Percentiles rank a stretch among this genome's conserved stretches.
Conservation (phyloP, 805 yeast genomes). For the Yarrowia porcina region DNA sequence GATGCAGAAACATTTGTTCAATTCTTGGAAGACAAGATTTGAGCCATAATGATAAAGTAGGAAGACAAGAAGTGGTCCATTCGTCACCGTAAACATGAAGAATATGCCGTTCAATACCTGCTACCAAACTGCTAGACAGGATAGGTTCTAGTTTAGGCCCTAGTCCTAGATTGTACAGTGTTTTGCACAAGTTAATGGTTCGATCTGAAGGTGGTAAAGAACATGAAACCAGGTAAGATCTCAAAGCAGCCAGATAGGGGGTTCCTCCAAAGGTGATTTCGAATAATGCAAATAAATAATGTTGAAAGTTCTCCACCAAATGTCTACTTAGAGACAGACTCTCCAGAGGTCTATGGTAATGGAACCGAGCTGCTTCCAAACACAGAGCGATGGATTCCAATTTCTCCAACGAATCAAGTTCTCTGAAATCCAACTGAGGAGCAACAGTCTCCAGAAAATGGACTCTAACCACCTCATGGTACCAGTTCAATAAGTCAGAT, state of each 20-base stretch:
- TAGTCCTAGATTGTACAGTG: background rate
- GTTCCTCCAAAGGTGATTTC: conserved; percentile 6
- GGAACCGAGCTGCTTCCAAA: conserved; percentile 16
- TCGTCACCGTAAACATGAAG: background rate
- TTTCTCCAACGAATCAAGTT: background rate
- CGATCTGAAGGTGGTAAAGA: conserved; percentile 8
- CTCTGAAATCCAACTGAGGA: conserved; percentile 20
- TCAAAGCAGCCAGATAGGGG: background rate
- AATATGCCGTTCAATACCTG: background rate
- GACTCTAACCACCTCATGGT: conserved; percentile 21
- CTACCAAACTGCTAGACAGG: background rate
- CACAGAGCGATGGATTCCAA: background rate
- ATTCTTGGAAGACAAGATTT: background rate
- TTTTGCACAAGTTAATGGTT: conserved; percentile 16
- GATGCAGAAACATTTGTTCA: conserved; percentile 16
- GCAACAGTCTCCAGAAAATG: conserved; percentile 27
- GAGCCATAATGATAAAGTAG: background rate
- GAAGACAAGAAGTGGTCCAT: conserved; percentile 7
- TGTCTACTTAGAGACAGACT: conserved; percentile 4
- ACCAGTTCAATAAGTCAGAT: conserved; percentile 9
- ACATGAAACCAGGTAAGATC: background rate
- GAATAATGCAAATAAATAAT: conserved; percentile 23
- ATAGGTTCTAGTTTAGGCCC: conserved; percentile 2
- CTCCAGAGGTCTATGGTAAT: conserved; percentile 10
- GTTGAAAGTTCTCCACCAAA: conserved; percentile 12